Evolutionary conservation across 495 filamentous ascomycete species (phyloP).

Genomic region (Penicillium verhagenii): DNA sequence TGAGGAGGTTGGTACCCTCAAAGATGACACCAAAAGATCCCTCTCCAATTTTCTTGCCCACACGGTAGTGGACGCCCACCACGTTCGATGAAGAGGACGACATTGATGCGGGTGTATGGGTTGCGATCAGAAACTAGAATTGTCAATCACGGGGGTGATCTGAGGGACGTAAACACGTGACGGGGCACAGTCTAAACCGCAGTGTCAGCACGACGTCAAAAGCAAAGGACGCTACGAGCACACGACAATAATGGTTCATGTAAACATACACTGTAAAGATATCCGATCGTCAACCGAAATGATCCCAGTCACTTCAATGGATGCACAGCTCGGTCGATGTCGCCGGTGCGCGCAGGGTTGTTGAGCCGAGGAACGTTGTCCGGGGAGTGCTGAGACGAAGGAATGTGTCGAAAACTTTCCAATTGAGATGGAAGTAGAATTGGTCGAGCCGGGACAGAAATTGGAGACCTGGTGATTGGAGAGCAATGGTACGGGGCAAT

Average conservation of each 20-base stretch:
- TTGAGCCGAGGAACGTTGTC: background rate
- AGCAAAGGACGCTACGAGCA: background rate
- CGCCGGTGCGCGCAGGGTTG: slow-evolving; percentile 7
- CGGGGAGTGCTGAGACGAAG: background rate
- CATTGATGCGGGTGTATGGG: slow-evolving; percentile 50
- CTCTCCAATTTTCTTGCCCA: slow-evolving; percentile 99
- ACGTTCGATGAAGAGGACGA: slow-evolving; percentile 96
- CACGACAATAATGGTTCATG: background rate
- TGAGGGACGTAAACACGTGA: slow-evolving; percentile 34
- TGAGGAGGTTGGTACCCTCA: slow-evolving; percentile 96
- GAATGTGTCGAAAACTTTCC: background rate
- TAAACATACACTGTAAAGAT: slow-evolving; percentile 21
- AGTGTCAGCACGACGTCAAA: slow-evolving; percentile 21
- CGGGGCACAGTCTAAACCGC: slow-evolving; percentile 15
- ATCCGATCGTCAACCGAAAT: slow-evolving; percentile 11
- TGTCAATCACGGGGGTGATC: slow-evolving; percentile 27
- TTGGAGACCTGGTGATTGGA: slow-evolving; percentile 1
- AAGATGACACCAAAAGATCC: slow-evolving; percentile 99
- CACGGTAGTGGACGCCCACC: slow-evolving; percentile 97
- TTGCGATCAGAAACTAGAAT: slow-evolving; percentile 16
- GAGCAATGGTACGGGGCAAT: slow-evolving; percentile 1
- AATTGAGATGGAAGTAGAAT: background rate
- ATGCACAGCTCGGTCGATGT: slow-evolving; percentile 11
- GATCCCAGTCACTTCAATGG: slow-evolving; percentile 15
- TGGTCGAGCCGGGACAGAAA: background rate